Percentiles rank a stretch among this genome's conserved stretches.
phyloP scores from a whole-genome alignment of 495 filamentous ascomycete species.

The Parathielavia hyrcaniae region DNA sequence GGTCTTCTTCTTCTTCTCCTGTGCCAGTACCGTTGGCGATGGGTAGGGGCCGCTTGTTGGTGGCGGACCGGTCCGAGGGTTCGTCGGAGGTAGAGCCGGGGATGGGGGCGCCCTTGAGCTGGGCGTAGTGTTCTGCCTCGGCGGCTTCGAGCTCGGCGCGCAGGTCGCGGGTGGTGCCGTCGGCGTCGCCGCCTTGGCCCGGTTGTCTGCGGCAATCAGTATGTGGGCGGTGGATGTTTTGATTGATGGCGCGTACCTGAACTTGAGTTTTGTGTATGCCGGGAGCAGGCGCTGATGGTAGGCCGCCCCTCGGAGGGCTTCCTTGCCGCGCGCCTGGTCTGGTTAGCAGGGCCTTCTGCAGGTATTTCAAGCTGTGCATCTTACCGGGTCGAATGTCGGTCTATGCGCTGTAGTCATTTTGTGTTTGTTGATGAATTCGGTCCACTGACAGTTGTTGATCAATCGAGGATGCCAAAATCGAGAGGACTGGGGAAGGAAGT shows the following conservation, averaged over 20 bases:
- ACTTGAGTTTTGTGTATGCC: constrained; percentile 85
- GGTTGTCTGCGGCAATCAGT: constrained; percentile 51
- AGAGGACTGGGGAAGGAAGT: neutral
- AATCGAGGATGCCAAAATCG: neutral
- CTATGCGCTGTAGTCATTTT: constrained; percentile 76
- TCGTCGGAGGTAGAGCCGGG: constrained; percentile 29
- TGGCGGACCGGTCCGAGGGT: constrained; percentile 30
- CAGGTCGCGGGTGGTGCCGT: constrained; percentile 68
- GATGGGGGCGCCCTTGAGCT: constrained; percentile 58
- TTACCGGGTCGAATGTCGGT: constrained; percentile 88
- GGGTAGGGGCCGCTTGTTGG: constrained; percentile 64
- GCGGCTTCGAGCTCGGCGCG: constrained; percentile 84
- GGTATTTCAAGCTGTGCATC: constrained; percentile 13
- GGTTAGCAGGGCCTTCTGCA: constrained; percentile 19
- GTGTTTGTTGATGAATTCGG: neutral
- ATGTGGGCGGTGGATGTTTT: neutral
- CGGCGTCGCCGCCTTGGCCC: constrained; percentile 82
- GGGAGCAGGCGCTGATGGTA: constrained; percentile 96
- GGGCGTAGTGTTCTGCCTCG: constrained; percentile 81
- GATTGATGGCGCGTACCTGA: constrained; percentile 48
- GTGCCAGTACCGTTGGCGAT: constrained; percentile 23
- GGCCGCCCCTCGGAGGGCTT: constrained; percentile 85
- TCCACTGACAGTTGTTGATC: neutral
- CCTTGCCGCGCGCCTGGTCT: constrained; percentile 82
- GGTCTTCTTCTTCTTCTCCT: constrained; percentile 53